phyloP scores from a whole-genome alignment of 208 protist genomes.

The Borovskyia barvae region DNA sequence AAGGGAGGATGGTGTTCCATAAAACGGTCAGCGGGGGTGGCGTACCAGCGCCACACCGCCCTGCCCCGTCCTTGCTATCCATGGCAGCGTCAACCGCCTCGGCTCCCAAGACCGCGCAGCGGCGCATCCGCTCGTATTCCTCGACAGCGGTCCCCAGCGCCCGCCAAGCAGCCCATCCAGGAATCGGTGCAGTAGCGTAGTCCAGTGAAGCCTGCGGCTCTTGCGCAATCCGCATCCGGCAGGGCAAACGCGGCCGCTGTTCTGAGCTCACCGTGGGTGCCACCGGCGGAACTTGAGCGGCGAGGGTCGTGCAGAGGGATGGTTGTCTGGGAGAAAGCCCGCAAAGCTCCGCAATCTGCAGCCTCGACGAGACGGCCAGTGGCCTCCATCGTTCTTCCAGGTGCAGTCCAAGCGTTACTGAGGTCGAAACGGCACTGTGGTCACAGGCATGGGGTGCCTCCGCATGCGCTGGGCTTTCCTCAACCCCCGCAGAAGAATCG shows the following conservation, averaged over 20 bases:
- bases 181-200: background rate
- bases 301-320: background rate
- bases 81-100: background rate
- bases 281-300: background rate
- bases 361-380: slow-evolving; percentile 10
- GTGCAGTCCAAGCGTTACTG: background rate
- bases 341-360: slow-evolving; percentile 11
- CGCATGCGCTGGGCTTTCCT: too few relatives aligned
- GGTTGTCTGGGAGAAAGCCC: background rate
- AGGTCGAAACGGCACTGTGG: background rate
- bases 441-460: background rate
- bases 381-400: slow-evolving; percentile 22
- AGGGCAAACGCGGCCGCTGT: slow-evolving; percentile 3
- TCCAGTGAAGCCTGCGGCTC: slow-evolving; percentile 8
- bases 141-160: slow-evolving; percentile 5
- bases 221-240: slow-evolving; percentile 15
- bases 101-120: background rate
- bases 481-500: too few relatives aligned
- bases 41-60: background rate
- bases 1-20: slow-evolving; percentile 27
- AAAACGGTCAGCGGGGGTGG: slow-evolving; percentile 27
- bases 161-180: background rate
- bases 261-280: background rate
- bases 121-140: slow-evolving; percentile 10
- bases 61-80: background rate